A percentile compares a stretch with the other conserved stretches of the same genome.
These are phyloP conservation scores for Populus pruinosa DNA, from an alignment of 345 rosid genomes.

Conservation along the genomic window DNA sequence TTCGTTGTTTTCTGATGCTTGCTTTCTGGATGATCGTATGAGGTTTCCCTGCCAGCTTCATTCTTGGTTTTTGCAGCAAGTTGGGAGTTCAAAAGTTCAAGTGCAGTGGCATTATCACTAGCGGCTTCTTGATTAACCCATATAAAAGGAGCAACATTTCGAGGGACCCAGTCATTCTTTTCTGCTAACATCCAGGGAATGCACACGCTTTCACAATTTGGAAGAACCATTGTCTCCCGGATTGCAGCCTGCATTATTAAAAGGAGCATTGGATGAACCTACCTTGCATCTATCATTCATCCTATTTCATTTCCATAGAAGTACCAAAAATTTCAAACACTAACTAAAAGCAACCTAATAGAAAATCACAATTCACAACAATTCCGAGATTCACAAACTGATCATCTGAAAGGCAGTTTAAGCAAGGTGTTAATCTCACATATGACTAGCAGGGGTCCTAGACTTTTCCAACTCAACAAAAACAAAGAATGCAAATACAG, in stretches of 20 bases:
- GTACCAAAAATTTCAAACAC: background rate
- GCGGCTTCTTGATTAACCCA: constrained; percentile 73
- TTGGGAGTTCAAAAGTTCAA: constrained; percentile 24
- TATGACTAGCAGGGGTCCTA: too few species aligned
- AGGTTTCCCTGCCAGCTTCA: constrained; percentile 20
- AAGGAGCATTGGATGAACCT: constrained; percentile 3
- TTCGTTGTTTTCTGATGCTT: constrained; percentile 22
- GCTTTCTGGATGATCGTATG: constrained; percentile 31
- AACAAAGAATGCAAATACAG: too few species aligned
- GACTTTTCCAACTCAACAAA: too few species aligned
- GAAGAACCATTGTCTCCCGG: constrained; percentile 78
- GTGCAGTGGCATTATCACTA: constrained; percentile 28
- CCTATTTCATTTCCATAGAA: background rate
- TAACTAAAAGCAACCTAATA: background rate
- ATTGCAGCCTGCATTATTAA: constrained; percentile 52
- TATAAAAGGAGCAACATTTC: constrained; percentile 73
- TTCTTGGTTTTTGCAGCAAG: constrained; percentile 40
- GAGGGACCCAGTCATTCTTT: constrained; percentile 82
- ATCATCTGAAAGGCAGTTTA: too few species aligned
- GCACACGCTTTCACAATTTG: constrained; percentile 73
- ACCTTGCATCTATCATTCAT: background rate
- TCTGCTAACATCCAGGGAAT: constrained; percentile 90
- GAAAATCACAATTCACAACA: too few species aligned
- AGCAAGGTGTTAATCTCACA: too few species aligned
- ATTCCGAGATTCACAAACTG: too few species aligned